Evolutionary conservation across 495 filamentous ascomycete genomes (phyloP).

Genomic region (Xylaria curta): DNA sequence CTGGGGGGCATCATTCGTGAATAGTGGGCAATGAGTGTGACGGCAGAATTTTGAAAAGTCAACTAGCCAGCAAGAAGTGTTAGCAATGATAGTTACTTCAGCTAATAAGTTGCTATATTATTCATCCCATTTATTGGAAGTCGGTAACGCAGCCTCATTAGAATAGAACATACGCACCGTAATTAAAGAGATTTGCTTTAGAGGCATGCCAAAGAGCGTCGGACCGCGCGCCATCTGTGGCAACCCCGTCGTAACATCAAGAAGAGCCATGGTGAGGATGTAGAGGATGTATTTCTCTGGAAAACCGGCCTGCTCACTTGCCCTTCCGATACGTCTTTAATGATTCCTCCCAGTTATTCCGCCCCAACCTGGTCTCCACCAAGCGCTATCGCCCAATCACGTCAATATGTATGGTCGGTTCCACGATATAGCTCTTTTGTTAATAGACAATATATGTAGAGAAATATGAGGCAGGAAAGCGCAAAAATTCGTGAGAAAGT

Average conservation of each 20-base stretch:
- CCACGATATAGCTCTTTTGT: not conserved
- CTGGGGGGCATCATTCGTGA: constrained; percentile 87
- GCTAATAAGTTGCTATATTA: not conserved
- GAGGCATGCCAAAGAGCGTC: constrained; percentile 66
- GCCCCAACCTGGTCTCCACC: constrained; percentile 2
- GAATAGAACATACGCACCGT: constrained; percentile 61
- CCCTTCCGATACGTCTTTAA: not conserved
- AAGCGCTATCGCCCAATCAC: not conserved
- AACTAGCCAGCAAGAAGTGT: constrained; percentile 57
- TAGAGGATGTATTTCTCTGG: not conserved
- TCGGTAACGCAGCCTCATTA: not conserved
- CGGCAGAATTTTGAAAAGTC: constrained; percentile 77
- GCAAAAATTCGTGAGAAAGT: not conserved
- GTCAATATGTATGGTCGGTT: not conserved
- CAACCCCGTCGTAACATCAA: constrained; percentile 37
- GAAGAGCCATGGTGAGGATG: constrained; percentile 44
- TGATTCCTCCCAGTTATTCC: constrained; percentile 2
- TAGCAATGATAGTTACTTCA: not conserved
- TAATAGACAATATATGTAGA: not conserved
- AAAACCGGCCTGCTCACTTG: not conserved
- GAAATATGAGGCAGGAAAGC: not conserved
- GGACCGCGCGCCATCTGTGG: constrained; percentile 48
- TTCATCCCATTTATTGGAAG: not conserved
- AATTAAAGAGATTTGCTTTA: constrained; percentile 80
- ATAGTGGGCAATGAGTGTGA: constrained; percentile 89